These are phyloP conservation scores for Neopestalotiopsis sp. DNA, from an alignment of 2,329 filamentous ascomycete genomes.

Conservation along the genomic window DNA sequence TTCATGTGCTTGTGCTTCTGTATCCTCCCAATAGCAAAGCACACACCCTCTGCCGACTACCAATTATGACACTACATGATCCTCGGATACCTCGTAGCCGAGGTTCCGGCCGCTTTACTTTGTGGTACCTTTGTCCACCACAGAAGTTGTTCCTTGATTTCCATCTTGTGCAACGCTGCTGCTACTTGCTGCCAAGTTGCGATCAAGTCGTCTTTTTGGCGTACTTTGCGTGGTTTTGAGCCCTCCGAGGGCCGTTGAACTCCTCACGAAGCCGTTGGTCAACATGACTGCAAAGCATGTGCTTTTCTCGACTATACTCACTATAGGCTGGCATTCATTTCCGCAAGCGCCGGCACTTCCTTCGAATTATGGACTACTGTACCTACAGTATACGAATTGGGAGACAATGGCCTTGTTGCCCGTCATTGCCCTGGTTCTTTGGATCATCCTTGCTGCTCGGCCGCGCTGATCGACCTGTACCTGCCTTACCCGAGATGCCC, in stretches of 20 bases:
- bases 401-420: background rate
- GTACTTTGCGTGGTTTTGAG: background rate
- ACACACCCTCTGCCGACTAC: background rate
- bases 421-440: background rate
- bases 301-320: no score
- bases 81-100: background rate
- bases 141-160: background rate
- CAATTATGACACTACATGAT: background rate
- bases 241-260: background rate
- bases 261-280: background rate
- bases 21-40: background rate
- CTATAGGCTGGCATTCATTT: no score
- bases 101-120: background rate
- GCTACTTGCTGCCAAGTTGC: background rate
- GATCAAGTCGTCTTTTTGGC: background rate
- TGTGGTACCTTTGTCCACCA: slow-evolving; percentile 1
- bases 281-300: background rate
- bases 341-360: background rate
- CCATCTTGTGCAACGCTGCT: background rate
- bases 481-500: slow-evolving; percentile 8
- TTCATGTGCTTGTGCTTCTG: background rate
- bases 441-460: slow-evolving; percentile 2
- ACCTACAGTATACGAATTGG: background rate
- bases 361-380: background rate
- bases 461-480: slow-evolving; percentile 3